These are phyloP conservation scores for Allium cepa DNA, from an alignment of 106 monocot genomes.

Conservation along the genomic window DNA sequence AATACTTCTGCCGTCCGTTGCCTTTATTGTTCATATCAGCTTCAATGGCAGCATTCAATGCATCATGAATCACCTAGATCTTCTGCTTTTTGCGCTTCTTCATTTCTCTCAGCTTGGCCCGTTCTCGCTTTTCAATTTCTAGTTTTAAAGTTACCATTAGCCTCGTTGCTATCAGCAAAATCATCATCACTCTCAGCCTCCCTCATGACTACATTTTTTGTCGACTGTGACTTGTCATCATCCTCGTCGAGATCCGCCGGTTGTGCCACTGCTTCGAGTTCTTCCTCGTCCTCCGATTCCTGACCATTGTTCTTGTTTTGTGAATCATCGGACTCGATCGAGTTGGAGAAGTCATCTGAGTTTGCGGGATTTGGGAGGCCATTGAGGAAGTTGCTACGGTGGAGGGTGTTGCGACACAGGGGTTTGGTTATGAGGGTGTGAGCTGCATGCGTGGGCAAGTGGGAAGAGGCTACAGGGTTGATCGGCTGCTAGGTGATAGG, in stretches of 20 bases:
- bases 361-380: slow-evolving; percentile 29
- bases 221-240: slow-evolving; percentile 25
- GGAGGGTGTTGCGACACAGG: too few species aligned
- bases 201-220: slow-evolving; percentile 32
- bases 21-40: slow-evolving; percentile 80
- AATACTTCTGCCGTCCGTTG: slow-evolving; percentile 62
- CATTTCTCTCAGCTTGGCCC: slow-evolving; percentile 50
- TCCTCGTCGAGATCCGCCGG: slow-evolving; percentile 38
- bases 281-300: slow-evolving; percentile 58
- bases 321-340: slow-evolving; percentile 25
- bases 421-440: too few species aligned
- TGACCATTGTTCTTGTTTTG: slow-evolving; percentile 4
- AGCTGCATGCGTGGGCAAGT: too few species aligned
- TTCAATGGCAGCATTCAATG: slow-evolving; percentile 59
- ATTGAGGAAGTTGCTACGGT: too few species aligned
- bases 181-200: slow-evolving; percentile 21
- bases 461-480: too few species aligned
- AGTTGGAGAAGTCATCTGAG: slow-evolving; percentile 40
- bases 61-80: slow-evolving; percentile 42
- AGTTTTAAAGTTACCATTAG: slow-evolving; percentile 6
- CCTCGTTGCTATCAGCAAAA: slow-evolving; percentile 15
- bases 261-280: slow-evolving; percentile 55
- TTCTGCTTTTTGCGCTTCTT: slow-evolving; percentile 58
- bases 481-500: too few species aligned
- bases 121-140: slow-evolving; percentile 52